Conservation (phyloP, 2,329 filamentous ascomycete species). For the Xylariaceae sp. region DNA sequence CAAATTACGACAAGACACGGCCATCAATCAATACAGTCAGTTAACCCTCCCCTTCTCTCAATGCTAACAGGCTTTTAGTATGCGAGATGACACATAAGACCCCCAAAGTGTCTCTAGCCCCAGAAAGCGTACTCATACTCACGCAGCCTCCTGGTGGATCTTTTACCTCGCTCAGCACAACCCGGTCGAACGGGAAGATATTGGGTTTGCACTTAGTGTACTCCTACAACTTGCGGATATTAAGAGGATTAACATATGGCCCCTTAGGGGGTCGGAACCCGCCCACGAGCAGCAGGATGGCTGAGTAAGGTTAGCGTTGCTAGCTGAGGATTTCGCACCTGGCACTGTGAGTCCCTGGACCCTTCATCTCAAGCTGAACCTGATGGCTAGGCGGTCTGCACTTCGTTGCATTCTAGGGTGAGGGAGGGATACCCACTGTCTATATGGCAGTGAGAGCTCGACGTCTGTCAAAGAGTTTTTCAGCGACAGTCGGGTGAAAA, state of each 20-base stretch:
- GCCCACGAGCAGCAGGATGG: not conserved
- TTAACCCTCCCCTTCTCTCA: not conserved
- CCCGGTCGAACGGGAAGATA: not conserved
- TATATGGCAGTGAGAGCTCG: not conserved
- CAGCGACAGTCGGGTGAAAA: not conserved
- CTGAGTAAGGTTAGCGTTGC: not conserved
- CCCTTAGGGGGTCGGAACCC: not conserved
- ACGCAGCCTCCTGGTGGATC: not conserved
- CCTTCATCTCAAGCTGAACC: too few species aligned
- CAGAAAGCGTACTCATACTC: not conserved
- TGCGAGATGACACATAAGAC: not conserved
- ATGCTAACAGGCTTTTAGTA: not conserved
- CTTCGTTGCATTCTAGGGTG: not conserved
- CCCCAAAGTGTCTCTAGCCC: not conserved
- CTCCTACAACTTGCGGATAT: not conserved
- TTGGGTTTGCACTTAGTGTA: not conserved
- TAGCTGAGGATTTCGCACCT: not conserved
- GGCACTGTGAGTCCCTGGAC: not conserved
- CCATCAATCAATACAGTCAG: not conserved
- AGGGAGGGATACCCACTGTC: not conserved
- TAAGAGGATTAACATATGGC: not conserved
- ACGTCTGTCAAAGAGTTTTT: not conserved
- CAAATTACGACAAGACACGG: too few species aligned
- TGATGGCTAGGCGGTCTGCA: not conserved
- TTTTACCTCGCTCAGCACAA: not conserved